Percentiles rank a stretch among this genome's conserved stretches.
Conservation (phyloP, 306 rosid genomes). For the Quercus mongolica region DNA sequence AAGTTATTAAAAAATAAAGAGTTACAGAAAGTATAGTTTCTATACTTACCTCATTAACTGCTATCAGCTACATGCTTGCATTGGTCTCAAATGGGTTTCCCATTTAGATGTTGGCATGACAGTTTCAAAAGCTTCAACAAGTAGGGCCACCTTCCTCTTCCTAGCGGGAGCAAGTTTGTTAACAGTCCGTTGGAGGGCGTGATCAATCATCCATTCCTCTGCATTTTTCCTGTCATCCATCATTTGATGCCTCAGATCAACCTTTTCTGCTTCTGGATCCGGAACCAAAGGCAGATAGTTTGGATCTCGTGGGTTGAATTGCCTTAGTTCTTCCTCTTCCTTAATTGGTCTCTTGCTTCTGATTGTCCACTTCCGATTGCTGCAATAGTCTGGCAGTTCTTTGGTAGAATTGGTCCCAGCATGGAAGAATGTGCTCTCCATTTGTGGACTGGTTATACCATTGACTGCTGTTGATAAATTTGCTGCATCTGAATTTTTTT, state of each 20-base stretch:
- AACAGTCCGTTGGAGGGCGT: slow-evolving; percentile 64
- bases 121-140: slow-evolving; percentile 88
- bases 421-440: slow-evolving; percentile 10
- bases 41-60: slow-evolving; percentile 28
- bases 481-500: not conserved
- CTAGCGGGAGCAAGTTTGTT: slow-evolving; percentile 86
- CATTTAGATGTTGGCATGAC: slow-evolving; percentile 62
- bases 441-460: slow-evolving; percentile 1
- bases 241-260: slow-evolving; percentile 80
- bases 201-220: slow-evolving; percentile 95
- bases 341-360: slow-evolving; percentile 31
- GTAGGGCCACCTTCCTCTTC: slow-evolving; percentile 91
- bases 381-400: slow-evolving; percentile 28
- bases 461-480: not conserved
- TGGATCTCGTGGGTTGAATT: slow-evolving; percentile 71
- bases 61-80: slow-evolving; percentile 81
- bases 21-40: not conserved
- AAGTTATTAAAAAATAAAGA: not conserved
- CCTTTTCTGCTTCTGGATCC: slow-evolving; percentile 63
- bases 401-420: not conserved
- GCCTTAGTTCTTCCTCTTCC: slow-evolving; percentile 52
- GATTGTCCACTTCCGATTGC: slow-evolving; percentile 26
- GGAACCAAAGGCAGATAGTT: slow-evolving; percentile 69
- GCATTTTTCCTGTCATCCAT: slow-evolving; percentile 75
- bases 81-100: slow-evolving; percentile 39